These are phyloP conservation scores for Brachypodium distachyon DNA, from an alignment of 202 grass and related monocot species.

Conservation along the genomic window DNA sequence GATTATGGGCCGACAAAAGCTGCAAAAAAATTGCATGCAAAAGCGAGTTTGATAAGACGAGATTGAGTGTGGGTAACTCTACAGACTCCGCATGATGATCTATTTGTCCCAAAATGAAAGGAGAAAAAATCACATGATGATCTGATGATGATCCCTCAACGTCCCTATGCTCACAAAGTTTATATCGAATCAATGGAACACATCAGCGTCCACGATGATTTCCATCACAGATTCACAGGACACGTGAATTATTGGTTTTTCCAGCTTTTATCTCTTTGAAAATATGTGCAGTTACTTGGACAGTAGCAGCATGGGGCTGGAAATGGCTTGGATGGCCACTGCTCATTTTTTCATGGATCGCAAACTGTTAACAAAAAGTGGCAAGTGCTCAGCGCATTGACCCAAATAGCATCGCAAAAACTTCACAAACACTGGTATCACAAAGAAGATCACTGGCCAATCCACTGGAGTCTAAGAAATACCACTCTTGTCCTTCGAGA, in stretches of 20 bases:
- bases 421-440: not conserved
- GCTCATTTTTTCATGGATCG: not conserved
- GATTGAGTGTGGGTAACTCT: not conserved
- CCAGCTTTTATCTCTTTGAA: not conserved
- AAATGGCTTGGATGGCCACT: not conserved
- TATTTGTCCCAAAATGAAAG: too few relatives aligned
- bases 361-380: not conserved
- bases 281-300: too few relatives aligned
- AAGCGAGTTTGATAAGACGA: not conserved
- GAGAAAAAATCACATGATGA: too few relatives aligned
- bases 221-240: not conserved
- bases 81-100: too few relatives aligned
- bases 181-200: not conserved
- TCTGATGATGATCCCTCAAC: not conserved
- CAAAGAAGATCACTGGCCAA: not conserved
- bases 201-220: not conserved
- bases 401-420: not conserved
- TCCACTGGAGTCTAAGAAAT: conserved; percentile 3
- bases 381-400: too few relatives aligned
- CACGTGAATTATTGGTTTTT: not conserved
- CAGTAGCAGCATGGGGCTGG: not conserved
- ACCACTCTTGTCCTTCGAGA: conserved; percentile 2
- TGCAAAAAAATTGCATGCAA: not conserved
- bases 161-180: not conserved
- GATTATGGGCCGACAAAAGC: conserved; percentile 3